Base-by-base conservation (phyloP, 305 asterid species). In the Fraxinus paxiana region DNA sequence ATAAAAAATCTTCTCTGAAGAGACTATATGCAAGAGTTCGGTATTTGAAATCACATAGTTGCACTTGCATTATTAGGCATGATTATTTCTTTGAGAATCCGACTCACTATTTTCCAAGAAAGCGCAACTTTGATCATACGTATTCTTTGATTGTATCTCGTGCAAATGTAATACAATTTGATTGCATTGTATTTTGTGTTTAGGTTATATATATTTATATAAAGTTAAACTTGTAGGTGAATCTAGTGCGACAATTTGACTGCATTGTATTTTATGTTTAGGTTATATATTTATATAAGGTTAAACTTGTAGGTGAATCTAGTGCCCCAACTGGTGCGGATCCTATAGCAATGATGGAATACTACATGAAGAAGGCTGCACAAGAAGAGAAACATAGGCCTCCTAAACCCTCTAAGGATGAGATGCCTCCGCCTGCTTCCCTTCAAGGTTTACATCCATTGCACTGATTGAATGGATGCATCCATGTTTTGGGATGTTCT, bases 371-470 rank as follows among this genome's bases (percentile, higher is more conserved):
- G 86, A 95, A 91, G 88, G 99, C 99, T 80, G 99, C 97, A 77
- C 87, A 80, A 82, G 99, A 95, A 88, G 98, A 95, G 85, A 95
- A 89, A 81, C 77, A 7, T 70, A 90, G 94, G 86, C 93, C 98
- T 48, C 91, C 83, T 7, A 95, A 87, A 86, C 12, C 88, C 74
- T 95, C 99, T 22, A 95, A 93, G 86, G 98, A 91, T 79, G 98
- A 95, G 92, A 95, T 95, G 99, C 99, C 99, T 82, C 98, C 98
- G 4, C 98, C 98, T 73, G 89, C 94, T 82, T 92, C 99, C 77
- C 93, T 93, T 81, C 97, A 85, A 77, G 98, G 98, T 90, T 79
- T 31, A 77, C 10, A 73, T 28, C 12, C 10, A 3, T 77, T 6
- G 24, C 76, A 38, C 41, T 28, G 41, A n/a, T 69, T 69, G 18